These are phyloP conservation scores for Globisporangium paroecandrum DNA, from an alignment of 352 stramenopile species.

Conservation along the genomic window DNA sequence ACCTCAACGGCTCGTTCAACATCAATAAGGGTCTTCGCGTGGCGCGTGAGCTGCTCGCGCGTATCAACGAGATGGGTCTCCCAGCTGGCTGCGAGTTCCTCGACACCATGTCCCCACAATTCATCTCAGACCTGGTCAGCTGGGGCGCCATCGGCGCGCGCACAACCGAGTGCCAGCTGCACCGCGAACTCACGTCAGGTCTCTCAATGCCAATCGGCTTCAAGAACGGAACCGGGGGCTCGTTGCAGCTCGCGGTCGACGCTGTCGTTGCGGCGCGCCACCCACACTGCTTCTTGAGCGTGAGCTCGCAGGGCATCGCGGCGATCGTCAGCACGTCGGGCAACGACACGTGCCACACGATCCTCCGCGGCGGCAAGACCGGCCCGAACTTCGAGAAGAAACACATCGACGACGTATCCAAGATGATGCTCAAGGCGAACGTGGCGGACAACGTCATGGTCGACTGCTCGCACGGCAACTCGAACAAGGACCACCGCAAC, in stretches of 20 bases:
- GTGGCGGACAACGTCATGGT: constrained; percentile 86
- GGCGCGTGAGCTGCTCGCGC: constrained; percentile 74
- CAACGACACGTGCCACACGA: constrained; percentile 87
- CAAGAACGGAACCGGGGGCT: constrained; percentile 88
- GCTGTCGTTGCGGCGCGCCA: constrained; percentile 77
- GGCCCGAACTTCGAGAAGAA: constrained; percentile 83
- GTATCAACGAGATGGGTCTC: constrained; percentile 86
- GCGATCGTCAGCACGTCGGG: constrained; percentile 86
- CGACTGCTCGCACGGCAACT: constrained; percentile 90
- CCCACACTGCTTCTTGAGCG: constrained; percentile 86
- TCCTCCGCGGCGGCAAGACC: constrained; percentile 82
- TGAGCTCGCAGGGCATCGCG: constrained; percentile 82
- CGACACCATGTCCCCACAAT: constrained; percentile 90
- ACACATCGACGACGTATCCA: constrained; percentile 78
- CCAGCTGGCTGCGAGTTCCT: constrained; percentile 86
- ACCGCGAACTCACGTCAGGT: constrained; percentile 87
- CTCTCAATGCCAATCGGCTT: constrained; percentile 91
- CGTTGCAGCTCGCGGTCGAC: constrained; percentile 84
- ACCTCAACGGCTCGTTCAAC: constrained; percentile 88
- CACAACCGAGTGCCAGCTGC: constrained; percentile 88
- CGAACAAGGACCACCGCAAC: constrained; percentile 87
- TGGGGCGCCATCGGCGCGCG: constrained; percentile 89
- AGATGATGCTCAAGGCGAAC: constrained; percentile 83
- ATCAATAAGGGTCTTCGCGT: constrained; percentile 90
- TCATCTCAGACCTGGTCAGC: constrained; percentile 87